Evolutionary conservation across 2,329 filamentous ascomycete species (phyloP).

Genomic region (Aspergillus jensenii): DNA sequence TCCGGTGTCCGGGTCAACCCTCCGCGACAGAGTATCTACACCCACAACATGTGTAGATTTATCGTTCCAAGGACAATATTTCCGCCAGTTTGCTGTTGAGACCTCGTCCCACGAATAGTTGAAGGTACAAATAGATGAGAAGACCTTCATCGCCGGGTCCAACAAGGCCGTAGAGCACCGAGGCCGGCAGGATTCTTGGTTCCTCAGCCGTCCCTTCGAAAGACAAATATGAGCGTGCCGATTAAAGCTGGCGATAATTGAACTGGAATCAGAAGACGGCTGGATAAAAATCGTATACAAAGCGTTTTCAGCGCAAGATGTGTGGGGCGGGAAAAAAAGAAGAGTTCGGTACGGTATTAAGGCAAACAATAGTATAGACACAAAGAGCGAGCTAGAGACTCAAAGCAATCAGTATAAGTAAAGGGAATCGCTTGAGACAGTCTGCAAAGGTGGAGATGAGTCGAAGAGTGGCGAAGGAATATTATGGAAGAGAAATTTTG

Average conservation of each 20-base stretch:
- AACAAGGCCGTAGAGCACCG: neutral
- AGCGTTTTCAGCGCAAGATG: neutral
- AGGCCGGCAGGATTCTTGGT: neutral
- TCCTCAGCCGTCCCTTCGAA: neutral
- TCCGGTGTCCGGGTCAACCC: conserved; percentile 62
- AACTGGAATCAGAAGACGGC: neutral
- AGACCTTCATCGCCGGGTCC: conserved; percentile 79
- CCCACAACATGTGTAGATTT: conserved; percentile 96
- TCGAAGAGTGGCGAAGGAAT: conserved; percentile 18
- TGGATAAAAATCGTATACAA: neutral
- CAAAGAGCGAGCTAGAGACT: neutral
- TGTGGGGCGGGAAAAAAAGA: neutral
- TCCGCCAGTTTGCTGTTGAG: conserved; percentile 95
- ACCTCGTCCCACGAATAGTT: conserved; percentile 99
- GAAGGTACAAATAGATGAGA: conserved; percentile 84
- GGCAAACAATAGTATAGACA: neutral
- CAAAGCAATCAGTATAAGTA: neutral
- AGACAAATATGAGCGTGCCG: neutral
- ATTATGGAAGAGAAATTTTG: conserved; percentile 16
- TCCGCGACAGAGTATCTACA: conserved; percentile 85
- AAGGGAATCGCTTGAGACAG: neutral
- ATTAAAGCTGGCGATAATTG: neutral
- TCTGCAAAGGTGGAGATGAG: conserved; percentile 13
- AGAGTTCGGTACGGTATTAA: neutral
- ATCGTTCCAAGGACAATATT: conserved; percentile 99